phyloP scores from a whole-genome alignment of 2,329 filamentous ascomycete species.

The Colletotrichum musicola region DNA sequence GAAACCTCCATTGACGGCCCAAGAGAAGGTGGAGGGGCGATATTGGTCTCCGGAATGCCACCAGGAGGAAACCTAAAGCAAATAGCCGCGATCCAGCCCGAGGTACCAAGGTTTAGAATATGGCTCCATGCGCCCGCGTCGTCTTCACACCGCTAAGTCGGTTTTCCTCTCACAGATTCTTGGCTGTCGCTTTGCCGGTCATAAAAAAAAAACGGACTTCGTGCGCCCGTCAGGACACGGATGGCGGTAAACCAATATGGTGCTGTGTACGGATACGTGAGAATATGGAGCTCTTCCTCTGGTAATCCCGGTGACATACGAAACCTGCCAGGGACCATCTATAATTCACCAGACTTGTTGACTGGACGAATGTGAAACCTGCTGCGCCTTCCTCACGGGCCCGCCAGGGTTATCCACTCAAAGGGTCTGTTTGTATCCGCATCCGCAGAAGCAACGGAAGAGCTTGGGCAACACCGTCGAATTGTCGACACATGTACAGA shows the following conservation, averaged over 20 bases:
- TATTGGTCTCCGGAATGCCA: conserved; percentile 18
- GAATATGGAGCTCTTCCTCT: conserved; percentile 2
- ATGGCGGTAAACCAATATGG: neutral
- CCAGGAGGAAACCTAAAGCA: conserved; percentile 34
- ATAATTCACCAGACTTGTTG: conserved; percentile 18
- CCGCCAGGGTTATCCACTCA: conserved; percentile 13
- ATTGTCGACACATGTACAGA: conserved; percentile 13
- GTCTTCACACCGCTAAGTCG: conserved; percentile 18
- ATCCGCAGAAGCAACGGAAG: conserved; percentile 6
- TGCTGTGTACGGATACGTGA: conserved; percentile 14
- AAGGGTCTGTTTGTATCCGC: neutral
- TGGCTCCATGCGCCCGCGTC: conserved; percentile 9
- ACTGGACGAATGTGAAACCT: conserved; percentile 47
- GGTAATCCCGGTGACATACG: conserved; percentile 20
- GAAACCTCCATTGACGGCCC: too few species aligned
- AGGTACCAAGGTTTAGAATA: conserved; percentile 16
- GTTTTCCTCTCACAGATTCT: conserved; percentile 1
- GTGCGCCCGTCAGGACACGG: neutral
- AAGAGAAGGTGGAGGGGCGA: conserved; percentile 6
- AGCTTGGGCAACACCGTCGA: conserved; percentile 21
- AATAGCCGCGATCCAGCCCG: conserved; percentile 20
- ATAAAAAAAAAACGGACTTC: conserved; percentile 2
- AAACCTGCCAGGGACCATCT: conserved; percentile 31
- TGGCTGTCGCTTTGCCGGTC: conserved; percentile 5
- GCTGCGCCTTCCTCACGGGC: conserved; percentile 41